Base-by-base conservation (phyloP, 192 early-diverging fungal species). In the Coemansia sp. region DNA sequence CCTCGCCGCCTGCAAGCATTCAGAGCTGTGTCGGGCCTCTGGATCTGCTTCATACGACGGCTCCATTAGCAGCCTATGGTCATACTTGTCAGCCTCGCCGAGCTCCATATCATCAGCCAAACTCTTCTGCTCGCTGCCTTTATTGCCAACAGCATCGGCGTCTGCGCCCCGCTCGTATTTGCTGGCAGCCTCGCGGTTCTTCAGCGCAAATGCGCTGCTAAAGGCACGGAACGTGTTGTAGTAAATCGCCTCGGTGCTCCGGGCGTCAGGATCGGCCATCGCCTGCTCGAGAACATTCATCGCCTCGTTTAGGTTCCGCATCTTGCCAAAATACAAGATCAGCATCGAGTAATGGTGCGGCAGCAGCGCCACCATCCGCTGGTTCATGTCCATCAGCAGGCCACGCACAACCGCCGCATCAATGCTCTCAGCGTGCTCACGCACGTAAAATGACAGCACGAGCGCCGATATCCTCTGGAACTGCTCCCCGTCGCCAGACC, bases 291-390 rank as follows among this genome's bases (percentile, higher is more conserved):
- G 40, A 8, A 79, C 52, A 9, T 40, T 45, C 40, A 71, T 49
- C 21, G 63, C 65, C 65, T 79, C 76, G 54, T 46, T 30, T n/a
- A 56, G 54, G 45, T 68, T 62, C 7, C 51, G 28, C 14, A 46
- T 58, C 12, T 44, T 50, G 24, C 76, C 76, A 62, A 79, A 79
- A 35, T 72, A 72, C 25, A 79, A 46, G 6, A 79, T 72, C 31
- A 79, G 59, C 69, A 72, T 69, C 19, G 76, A 64, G 19, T 61
- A 72, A 57, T 79, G 76, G 38, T 60, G 51, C 14, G 76, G 66
- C 12, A 58, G 58, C 32, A 79, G 38, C 11, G 55, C 28, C 11
- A 72, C 60, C 24, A 28, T 30, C 18, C 76, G 48, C 44, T 59
- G 43, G 18, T 67, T 69, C 14, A 79, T 62, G 22, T 79, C 76